phyloP scores from a whole-genome alignment of 169 alveolate species.

The Sarcocystis neurona region DNA sequence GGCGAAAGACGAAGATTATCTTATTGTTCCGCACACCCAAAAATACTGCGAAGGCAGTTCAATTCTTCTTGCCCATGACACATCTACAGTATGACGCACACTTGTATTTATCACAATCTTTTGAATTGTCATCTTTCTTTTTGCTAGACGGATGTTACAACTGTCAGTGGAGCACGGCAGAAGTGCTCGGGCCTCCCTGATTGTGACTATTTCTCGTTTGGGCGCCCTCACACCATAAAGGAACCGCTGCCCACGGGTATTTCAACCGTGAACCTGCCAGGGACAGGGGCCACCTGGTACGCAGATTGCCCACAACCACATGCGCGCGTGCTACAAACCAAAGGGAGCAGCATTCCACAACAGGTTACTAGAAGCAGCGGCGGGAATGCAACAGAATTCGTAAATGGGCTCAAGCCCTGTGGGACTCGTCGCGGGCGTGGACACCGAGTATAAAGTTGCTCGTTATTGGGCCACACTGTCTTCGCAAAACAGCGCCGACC shows the following conservation, averaged over 20 bases:
- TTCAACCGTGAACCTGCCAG: neutral
- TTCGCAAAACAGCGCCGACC: no score
- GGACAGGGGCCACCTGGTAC: slow-evolving; percentile 38
- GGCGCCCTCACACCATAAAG: slow-evolving; percentile 9
- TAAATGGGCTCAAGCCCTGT: neutral
- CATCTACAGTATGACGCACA: neutral
- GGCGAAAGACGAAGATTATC: neutral
- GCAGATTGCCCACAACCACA: no score
- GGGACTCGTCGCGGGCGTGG: no score
- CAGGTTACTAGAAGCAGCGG: no score
- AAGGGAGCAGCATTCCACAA: no score
- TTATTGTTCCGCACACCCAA: slow-evolving; percentile 30
- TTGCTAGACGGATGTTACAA: neutral
- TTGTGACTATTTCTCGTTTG: slow-evolving; percentile 2
- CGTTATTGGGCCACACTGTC: no score
- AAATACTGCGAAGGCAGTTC: slow-evolving; percentile 33
- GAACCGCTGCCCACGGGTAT: slow-evolving; percentile 32
- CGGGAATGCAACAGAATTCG: neutral
- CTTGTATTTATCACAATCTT: neutral
- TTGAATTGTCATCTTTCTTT: no score
- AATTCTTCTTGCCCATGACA: neutral
- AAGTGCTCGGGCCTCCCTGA: neutral
- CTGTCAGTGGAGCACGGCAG: slow-evolving; percentile 4
- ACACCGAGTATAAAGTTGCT: no score
- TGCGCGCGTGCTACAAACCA: no score